Base-by-base conservation (phyloP, 371 early-diverging fungal species). In the Paraphysoderma sedebokerense region DNA sequence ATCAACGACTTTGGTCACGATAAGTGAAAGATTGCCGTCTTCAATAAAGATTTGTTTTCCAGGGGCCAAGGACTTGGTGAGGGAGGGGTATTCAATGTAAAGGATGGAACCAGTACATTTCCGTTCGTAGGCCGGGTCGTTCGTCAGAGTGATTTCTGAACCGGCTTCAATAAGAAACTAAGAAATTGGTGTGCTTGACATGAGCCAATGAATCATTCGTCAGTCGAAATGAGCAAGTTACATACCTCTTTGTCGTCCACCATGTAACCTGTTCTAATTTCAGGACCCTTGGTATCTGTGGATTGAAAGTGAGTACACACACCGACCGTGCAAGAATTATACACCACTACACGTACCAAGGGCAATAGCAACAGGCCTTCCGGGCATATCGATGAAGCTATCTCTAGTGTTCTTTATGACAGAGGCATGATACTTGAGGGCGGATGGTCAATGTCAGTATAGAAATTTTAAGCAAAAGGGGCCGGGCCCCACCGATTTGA, bases 21-120 rank as follows among this genome's bases (percentile, higher is more conserved):
- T 76, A 57, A 87, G 85, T 33, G 80, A 76, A 56, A 87, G 64
- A 36, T 83, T 78, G 54, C 87, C 87, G 50, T 87, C 87, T 56
- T 87, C 87, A 35, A 87, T 73, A 52, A 82, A 89, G 58, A 98
- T 85, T 32, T 65, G 65, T 59, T 81, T 82, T 26, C 87, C 96
- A 6, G 79, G 74, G 9, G 70, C 61, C 31, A 87, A 82, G 34
- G 86, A 79, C 47, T 76, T 78, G 53, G 79, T 68, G 36, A 98
- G 61, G 56, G 89, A 85, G 54, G 73, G 77, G 70, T 92, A 91
- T 56, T 90, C 85, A 46, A 92, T 65, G 48, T 77, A 90, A 59
- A 92, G 72, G 52, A 72, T 61, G 49, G 84, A 72, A 28, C 66
- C 74, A 47, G 74, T 70, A 59, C 90, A 84, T 33, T 53, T 46